These are phyloP conservation scores for Petunia axillaris DNA, from an alignment of 257 asterid species.

Conservation along the genomic window DNA sequence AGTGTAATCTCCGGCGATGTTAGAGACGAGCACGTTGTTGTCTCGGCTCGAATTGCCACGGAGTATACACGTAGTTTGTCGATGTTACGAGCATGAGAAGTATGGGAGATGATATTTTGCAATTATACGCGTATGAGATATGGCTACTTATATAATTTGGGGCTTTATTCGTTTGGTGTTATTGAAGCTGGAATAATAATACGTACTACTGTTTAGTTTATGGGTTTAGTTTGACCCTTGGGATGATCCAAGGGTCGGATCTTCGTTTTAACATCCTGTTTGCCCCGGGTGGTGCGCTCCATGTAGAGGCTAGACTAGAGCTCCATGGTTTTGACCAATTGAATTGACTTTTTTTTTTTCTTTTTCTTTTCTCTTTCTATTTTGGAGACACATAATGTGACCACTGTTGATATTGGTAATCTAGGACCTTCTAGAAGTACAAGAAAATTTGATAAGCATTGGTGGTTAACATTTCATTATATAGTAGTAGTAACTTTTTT, in stretches of 20 bases:
- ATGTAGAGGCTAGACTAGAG: neutral
- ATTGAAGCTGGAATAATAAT: neutral
- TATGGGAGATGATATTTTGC: neutral
- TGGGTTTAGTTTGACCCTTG: conserved; percentile 5
- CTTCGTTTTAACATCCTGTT: conserved; percentile 5
- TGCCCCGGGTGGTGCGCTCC: neutral
- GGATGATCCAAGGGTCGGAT: conserved; percentile 22
- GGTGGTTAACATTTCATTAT: too few species aligned
- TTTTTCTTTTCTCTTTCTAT: too few species aligned
- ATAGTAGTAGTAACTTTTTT: too few species aligned
- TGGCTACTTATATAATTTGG: neutral
- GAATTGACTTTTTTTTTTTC: neutral
- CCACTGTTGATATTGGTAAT: too few species aligned
- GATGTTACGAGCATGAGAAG: neutral
- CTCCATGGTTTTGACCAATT: too few species aligned
- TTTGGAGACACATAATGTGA: neutral
- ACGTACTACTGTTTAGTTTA: too few species aligned
- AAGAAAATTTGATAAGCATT: too few species aligned
- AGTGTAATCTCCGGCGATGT: neutral
- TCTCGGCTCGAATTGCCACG: neutral
- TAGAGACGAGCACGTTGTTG: neutral
- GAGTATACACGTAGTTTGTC: neutral
- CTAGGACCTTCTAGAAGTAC: too few species aligned
- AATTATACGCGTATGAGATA: neutral
- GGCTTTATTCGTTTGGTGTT: neutral